A percentile compares a stretch with the other conserved stretches of the same genome.
Evolutionary conservation across 768 basidiomycete genomes (phyloP).

Genomic region (Xerocomus brunneocitrinus): DNA sequence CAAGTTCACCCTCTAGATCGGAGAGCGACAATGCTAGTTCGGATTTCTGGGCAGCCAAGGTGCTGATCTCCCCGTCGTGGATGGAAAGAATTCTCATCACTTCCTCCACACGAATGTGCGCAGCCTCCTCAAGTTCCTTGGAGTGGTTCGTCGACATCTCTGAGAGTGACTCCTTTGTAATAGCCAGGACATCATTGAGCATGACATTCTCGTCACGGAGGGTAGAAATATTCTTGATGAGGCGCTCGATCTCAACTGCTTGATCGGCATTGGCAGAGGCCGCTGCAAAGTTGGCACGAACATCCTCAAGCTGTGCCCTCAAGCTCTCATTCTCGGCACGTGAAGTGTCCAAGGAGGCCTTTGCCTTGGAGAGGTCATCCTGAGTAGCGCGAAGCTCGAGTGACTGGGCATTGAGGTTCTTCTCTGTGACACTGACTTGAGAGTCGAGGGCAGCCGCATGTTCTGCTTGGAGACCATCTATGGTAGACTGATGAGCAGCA

Average conservation of each 20-base stretch:
- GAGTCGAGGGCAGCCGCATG: constrained; percentile 58
- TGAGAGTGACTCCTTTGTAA: constrained; percentile 65
- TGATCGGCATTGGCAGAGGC: constrained; percentile 43
- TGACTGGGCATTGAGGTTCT: constrained; percentile 55
- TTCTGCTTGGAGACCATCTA: constrained; percentile 61
- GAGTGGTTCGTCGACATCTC: constrained; percentile 68
- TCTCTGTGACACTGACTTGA: constrained; percentile 53
- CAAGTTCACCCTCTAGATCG: constrained; percentile 75
- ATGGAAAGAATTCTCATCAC: constrained; percentile 53
- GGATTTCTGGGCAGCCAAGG: constrained; percentile 55
- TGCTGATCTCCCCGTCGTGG: constrained; percentile 58
- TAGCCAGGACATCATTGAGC: constrained; percentile 58
- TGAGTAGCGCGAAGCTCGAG: constrained; percentile 81
- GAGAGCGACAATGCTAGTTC: constrained; percentile 59
- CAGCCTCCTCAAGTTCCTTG: constrained; percentile 72
- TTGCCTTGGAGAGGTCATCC: constrained; percentile 77
- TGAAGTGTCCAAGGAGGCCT: constrained; percentile 50
- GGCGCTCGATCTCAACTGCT: constrained; percentile 48
- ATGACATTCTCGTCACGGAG: constrained; percentile 68
- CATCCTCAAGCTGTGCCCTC: constrained; percentile 61
- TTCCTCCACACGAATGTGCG: constrained; percentile 65
- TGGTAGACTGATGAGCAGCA: constrained; percentile 50
- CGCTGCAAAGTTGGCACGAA: constrained; percentile 43
- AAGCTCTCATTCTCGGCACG: constrained; percentile 53
- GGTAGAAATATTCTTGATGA: constrained; percentile 54